Evolutionary conservation across 179 eudicot genomes (phyloP).

Genomic region (Silene vulgaris): DNA sequence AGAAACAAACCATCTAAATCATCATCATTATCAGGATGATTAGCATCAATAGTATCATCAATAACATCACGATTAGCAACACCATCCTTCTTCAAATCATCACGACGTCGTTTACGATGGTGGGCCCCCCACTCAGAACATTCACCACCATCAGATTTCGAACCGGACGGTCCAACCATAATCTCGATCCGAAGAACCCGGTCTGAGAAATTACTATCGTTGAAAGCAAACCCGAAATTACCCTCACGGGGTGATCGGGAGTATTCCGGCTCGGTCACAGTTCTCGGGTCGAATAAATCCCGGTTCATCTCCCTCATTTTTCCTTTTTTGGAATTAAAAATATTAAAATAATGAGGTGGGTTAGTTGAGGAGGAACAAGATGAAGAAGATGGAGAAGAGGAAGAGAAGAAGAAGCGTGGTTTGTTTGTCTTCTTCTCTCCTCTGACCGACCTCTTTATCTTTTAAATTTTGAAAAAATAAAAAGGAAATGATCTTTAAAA

Average conservation of each 20-base stretch:
- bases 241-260: slow-evolving; percentile 31
- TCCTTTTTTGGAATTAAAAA: neutral
- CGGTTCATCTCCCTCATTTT: slow-evolving; percentile 43
- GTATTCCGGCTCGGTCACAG: slow-evolving; percentile 54
- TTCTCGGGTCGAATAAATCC: slow-evolving; percentile 68
- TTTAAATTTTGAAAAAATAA: neutral
- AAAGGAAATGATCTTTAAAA: neutral
- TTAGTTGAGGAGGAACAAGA: neutral
- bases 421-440: slow-evolving; percentile 6
- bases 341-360: neutral
- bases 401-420: neutral
- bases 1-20: neutral
- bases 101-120: slow-evolving; percentile 54
- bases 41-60: slow-evolving; percentile 32
- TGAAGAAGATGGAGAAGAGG: neutral
- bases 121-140: slow-evolving; percentile 53
- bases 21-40: slow-evolving; percentile 7
- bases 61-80: slow-evolving; percentile 38
- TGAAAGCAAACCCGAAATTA: slow-evolving; percentile 72
- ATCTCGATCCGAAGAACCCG: slow-evolving; percentile 62
- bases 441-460: slow-evolving; percentile 3
- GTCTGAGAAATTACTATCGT: slow-evolving; percentile 74
- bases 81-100: neutral
- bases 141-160: slow-evolving; percentile 37
- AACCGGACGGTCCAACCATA: slow-evolving; percentile 39